Evolutionary conservation across 495 filamentous ascomycete genomes (phyloP).

Genomic region (Pseudomonodictys pantanalensis): DNA sequence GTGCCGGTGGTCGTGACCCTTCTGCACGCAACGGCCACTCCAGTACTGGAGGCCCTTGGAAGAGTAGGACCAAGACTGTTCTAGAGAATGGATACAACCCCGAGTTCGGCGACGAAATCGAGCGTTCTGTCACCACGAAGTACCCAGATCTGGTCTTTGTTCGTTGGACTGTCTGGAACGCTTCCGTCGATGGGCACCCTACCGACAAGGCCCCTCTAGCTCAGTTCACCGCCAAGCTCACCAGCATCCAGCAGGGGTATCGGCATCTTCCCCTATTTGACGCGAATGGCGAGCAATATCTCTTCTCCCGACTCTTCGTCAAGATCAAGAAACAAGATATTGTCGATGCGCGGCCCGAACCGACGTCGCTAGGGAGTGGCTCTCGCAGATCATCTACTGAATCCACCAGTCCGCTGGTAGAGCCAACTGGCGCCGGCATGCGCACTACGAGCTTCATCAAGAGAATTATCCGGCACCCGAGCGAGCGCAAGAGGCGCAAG

Average conservation of each 20-base stretch:
- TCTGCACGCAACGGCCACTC: conserved; percentile 63
- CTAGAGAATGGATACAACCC: conserved; percentile 91
- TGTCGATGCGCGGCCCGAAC: conserved; percentile 41
- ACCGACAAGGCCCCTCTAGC: conserved; percentile 67
- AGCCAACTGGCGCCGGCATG: background rate
- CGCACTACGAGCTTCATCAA: conserved; percentile 26
- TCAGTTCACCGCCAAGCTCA: conserved; percentile 88
- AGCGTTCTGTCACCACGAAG: conserved; percentile 77
- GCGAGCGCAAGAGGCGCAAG: conserved; percentile 31
- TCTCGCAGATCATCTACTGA: conserved; percentile 2
- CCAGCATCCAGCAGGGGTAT: conserved; percentile 87
- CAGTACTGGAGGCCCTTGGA: conserved; percentile 72
- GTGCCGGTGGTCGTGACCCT: conserved; percentile 67
- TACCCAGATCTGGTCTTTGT: conserved; percentile 93
- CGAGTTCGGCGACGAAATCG: conserved; percentile 70
- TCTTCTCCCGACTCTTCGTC: conserved; percentile 94
- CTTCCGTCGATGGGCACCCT: conserved; percentile 62
- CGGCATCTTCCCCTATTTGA: conserved; percentile 94
- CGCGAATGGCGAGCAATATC: conserved; percentile 80
- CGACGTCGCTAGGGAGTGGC: background rate
- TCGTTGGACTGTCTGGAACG: conserved; percentile 85
- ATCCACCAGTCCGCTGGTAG: conserved; percentile 9
- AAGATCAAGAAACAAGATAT: conserved; percentile 67
- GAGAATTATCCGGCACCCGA: conserved; percentile 18
- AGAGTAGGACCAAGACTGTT: conserved; percentile 72